Evolutionary conservation across 169 alveolate species (phyloP), one percentile per base, ranked within the genome.

Genomic region (Nephromyces sp.): DNA sequence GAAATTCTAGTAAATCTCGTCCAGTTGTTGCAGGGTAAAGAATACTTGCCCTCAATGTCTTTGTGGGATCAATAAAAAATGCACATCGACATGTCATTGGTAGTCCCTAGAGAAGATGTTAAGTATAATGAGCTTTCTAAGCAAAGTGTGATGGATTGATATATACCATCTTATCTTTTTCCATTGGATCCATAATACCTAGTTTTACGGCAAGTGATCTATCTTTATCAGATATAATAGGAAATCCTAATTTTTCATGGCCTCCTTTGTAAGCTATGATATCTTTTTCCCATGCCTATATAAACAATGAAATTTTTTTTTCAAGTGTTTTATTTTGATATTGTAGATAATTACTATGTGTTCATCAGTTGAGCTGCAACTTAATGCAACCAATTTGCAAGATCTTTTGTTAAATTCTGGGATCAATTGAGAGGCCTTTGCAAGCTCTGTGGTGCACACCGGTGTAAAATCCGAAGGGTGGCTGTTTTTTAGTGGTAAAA

Each of bases 381-480:
- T 81, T 66, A 83, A 71, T 3, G 87, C 92, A 21, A 84, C 52
- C 31, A 86, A 77, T 33, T 84, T 87, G 75, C 84, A 77, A 64
- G 76, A 70, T 24, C 72, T 71, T 28, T 80, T 80, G 24, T 30
- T 32, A 79, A 87, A 87, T 43, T 77, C 82, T 0, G 61, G 68
- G 32, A 33, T 24, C 65, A 84, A 69, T 75, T 73, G 74, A 34
- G 77, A 86, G 35, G 84, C 82, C 64, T 76, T 71, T 5, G 86
- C 89, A 21, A 87, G 63, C 72, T 87, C 92, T n/a, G 92, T 84
- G 5, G 92, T 87, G 74, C 92, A 87, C 30, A 87, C 92, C 22
- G 92, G 92, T 6, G 92, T 87, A 83, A 82, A 87, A 75, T 87
- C 92, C 25, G 74, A 53, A 35, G 92, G 92, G 64, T 86, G 92